Percentiles rank a stretch among this genome's conserved stretches.
Evolutionary conservation across 139 green algal genomes (phyloP).

Genomic region (Chlamydomonas sphaeroides): DNA sequence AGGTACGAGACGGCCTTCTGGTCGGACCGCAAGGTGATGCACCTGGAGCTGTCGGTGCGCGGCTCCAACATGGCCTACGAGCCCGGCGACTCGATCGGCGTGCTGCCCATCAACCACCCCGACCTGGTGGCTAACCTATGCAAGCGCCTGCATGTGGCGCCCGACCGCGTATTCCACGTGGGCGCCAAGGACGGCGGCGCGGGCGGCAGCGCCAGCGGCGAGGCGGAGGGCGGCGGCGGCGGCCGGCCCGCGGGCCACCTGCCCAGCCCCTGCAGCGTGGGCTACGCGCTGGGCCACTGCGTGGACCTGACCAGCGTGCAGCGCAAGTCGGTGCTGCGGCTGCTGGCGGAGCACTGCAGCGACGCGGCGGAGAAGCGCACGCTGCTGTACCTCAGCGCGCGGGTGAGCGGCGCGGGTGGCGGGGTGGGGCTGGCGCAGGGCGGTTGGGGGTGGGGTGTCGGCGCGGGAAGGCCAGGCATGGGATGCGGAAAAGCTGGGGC

Average conservation of each 20-base stretch:
- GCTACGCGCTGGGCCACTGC: conserved; percentile 68
- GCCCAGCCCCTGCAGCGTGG: conserved; percentile 79
- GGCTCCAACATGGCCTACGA: conserved; percentile 76
- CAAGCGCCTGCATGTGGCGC: conserved; percentile 31
- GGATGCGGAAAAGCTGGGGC: no score
- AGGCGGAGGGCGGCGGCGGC: neutral
- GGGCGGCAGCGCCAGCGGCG: neutral
- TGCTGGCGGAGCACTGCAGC: conserved; percentile 88
- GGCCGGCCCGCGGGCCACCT: conserved; percentile 69
- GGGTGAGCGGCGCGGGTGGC: conserved; percentile 4
- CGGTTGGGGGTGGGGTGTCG: no score
- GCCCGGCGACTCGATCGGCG: conserved; percentile 88
- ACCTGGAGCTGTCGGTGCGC: conserved; percentile 84
- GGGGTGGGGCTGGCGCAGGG: no score
- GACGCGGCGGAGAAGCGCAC: conserved; percentile 69
- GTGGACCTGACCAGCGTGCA: conserved; percentile 80
- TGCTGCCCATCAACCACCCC: conserved; percentile 69
- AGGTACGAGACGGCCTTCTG: conserved; percentile 66
- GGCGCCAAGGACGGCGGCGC: conserved; percentile 51
- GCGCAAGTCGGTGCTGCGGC: conserved; percentile 85
- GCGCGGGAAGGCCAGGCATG: no score
- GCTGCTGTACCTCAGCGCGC: conserved; percentile 47
- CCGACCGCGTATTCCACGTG: conserved; percentile 22
- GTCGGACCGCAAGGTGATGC: conserved; percentile 84
- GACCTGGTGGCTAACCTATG: conserved; percentile 40